A percentile compares a stretch with the other conserved stretches of the same genome.
phyloP scores from a whole-genome alignment of 2,329 filamentous ascomycete genomes.

The Microsporum canis region DNA sequence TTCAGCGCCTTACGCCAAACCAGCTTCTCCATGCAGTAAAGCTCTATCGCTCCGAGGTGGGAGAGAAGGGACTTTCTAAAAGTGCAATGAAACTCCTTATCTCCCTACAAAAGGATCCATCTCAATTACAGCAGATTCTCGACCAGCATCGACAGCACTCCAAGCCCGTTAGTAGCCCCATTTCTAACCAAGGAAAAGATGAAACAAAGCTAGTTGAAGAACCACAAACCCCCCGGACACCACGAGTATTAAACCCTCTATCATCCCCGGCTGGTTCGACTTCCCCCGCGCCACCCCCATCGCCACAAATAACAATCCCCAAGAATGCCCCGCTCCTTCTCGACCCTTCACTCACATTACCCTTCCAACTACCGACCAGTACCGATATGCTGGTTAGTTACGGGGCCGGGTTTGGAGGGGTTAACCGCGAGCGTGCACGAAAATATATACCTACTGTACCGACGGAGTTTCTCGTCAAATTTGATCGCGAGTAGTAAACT shows the following conservation, averaged over 20 bases:
- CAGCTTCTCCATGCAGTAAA: conserved; percentile 87
- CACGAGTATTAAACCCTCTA: conserved; percentile 5
- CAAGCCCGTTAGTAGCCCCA: conserved; percentile 18
- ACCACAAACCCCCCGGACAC: conserved; percentile 9
- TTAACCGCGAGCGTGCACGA: conserved; percentile 80
- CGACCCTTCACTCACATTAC: conserved; percentile 83
- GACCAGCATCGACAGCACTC: conserved; percentile 21
- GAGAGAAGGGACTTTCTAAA: conserved; percentile 83
- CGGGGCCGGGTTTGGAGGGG: conserved; percentile 83
- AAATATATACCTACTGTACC: conserved; percentile 96
- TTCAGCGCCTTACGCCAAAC: conserved; percentile 71
- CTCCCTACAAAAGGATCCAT: conserved; percentile 64
- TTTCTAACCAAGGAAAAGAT: conserved; percentile 9
- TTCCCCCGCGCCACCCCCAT: conserved; percentile 6
- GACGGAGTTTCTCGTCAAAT: conserved; percentile 78
- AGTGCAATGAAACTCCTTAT: conserved; percentile 77
- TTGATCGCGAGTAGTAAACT: conserved; percentile 46
- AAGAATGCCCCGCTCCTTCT: conserved; percentile 48
- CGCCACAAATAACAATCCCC: conserved; percentile 14
- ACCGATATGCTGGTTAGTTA: conserved; percentile 97
- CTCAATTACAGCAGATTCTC: conserved; percentile 38
- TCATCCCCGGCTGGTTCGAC: not conserved
- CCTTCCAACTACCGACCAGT: conserved; percentile 87
- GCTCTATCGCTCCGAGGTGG: conserved; percentile 88
- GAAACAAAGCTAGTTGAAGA: conserved; percentile 4